Base-by-base conservation (phyloP, 306 rosid species). In the Geum urbanum region DNA sequence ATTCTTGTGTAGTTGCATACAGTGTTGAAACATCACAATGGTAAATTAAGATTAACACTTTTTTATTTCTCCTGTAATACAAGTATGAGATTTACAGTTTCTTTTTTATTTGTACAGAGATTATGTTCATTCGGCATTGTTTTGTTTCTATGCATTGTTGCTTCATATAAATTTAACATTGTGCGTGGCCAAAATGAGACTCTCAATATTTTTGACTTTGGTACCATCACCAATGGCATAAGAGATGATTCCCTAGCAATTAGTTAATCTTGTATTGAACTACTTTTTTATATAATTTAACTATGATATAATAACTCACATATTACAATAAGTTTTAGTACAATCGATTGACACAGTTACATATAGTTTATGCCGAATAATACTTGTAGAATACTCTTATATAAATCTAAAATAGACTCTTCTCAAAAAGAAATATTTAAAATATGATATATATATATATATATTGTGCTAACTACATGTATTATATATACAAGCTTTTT, bases 161-260 rank as follows among this genome's bases (percentile, higher is more conserved):
- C 43, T 50, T 39, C 51, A 39, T 40, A 13, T 44, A 9, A 7
- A 20, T 43, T 70, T 5, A 45, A 27, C 12, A 20, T 19, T 46
- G 72, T 8, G 7, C 46, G 8, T 32, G 60, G 67, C 20, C 57
- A 66, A 74, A 39, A 54, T 8, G 24, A 32, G 27, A 56, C 12
- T 9, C 51, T 43, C 9, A 66, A 55, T 10, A 32, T 66, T 18
- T 24, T 66, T 44, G 67, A 74, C 14, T 74, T 66, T 45, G 67
- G 72, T 19, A 72, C 72, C 9, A 12, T 2, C 7, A 67, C 72
- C 16, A n/a, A 66, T 37, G 67, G 66, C 22, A 2, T 4, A 35
- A 13, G 13, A 0, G 72, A 66, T 6, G 78, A 56, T 71, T 51
- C 80, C 8, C 13, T 5, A 5, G 77, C 43, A 77, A 35, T 0